phyloP scores from a whole-genome alignment of 23 red algal genomes.

The Gracilaria gracilis region DNA sequence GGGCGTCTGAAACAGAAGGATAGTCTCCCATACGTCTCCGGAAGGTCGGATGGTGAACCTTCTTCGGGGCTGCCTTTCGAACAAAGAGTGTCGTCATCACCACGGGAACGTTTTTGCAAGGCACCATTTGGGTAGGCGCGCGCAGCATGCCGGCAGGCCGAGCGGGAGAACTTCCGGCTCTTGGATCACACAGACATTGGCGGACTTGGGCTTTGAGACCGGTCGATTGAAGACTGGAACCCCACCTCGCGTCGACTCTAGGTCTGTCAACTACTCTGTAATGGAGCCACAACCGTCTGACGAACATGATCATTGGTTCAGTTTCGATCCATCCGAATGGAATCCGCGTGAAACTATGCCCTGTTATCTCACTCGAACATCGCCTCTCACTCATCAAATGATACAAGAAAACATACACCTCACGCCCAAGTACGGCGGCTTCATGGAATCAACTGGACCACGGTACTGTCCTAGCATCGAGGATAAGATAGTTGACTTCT shows the following conservation, averaged over 20 bases:
- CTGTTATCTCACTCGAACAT: conserved; percentile 97
- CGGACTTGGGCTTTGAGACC: conserved; percentile 89
- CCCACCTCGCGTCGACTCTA: conserved; percentile 87
- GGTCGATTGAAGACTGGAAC: conserved; percentile 97
- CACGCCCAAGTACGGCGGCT: conserved; percentile 98
- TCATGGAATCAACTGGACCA: conserved; percentile 91
- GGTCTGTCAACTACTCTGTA: conserved; percentile 82
- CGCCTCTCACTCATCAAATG: conserved; percentile 83
- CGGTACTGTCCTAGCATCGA: conserved; percentile 97
- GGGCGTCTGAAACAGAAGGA: too few species aligned
- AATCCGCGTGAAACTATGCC: conserved; percentile 75
- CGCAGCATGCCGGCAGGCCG: conserved; percentile 95
- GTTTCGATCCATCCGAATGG: conserved; percentile 96
- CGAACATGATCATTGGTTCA: conserved; percentile 97
- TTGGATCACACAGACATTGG: conserved; percentile 93
- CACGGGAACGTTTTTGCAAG: conserved; percentile 93
- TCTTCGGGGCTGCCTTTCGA: conserved; percentile 83
- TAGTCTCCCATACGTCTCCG: too few species aligned
- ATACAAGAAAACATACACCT: conserved; percentile 96
- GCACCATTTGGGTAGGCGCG: conserved; percentile 97
- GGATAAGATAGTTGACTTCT: conserved; percentile 99
- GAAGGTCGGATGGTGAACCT: too few species aligned
- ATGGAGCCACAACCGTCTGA: conserved; percentile 92
- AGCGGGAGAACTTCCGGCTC: conserved; percentile 84
- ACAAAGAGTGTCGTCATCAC: conserved; percentile 47